phyloP scores from a whole-genome alignment of 2,329 filamentous ascomycete genomes.

The Raffaelea albimanens region DNA sequence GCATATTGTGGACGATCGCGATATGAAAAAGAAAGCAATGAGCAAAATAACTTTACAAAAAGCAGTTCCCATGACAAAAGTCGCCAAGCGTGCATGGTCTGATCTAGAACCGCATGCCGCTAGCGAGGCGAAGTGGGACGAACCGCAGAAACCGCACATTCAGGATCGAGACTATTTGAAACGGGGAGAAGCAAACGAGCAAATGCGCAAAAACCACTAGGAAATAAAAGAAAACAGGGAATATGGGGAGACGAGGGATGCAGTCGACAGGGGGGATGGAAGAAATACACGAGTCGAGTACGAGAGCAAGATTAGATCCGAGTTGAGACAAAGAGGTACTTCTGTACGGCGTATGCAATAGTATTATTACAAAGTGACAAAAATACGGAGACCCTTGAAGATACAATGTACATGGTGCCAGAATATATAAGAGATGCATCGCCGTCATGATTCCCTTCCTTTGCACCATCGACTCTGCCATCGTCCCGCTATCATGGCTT shows the following conservation, averaged over 20 bases:
- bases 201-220: not conserved
- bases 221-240: not conserved
- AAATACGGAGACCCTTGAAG: not conserved
- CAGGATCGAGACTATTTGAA: not conserved
- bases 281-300: not conserved
- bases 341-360: not conserved
- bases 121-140: not conserved
- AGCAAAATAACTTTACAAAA: no score
- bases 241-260: not conserved
- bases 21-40: no score
- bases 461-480: not conserved
- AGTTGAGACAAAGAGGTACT: not conserved
- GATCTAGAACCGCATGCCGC: no score
- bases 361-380: not conserved
- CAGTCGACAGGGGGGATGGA: no score
- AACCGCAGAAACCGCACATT: not conserved
- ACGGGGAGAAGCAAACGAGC: not conserved
- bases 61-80: no score
- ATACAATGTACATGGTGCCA: not conserved
- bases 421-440: not conserved
- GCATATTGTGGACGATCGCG: no score
- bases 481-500: not conserved
- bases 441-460: not conserved
- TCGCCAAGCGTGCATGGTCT: no score
- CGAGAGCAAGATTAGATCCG: not conserved